Percentiles rank a stretch among this genome's conserved stretches.
These are phyloP conservation scores for Ensete ventricosum DNA, from an alignment of 176 grass and related monocot species.

Conservation along the genomic window DNA sequence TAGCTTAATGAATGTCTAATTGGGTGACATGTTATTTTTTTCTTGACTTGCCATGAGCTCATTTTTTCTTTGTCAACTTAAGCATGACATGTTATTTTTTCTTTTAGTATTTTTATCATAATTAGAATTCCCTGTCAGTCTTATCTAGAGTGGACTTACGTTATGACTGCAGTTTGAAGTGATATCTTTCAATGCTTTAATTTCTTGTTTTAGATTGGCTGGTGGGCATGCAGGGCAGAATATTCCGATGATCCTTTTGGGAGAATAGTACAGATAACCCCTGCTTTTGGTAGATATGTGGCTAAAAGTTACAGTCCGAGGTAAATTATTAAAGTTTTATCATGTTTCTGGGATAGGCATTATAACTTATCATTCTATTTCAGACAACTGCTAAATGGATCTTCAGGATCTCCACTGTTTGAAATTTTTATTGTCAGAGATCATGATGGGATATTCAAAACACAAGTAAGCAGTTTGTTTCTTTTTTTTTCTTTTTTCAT, in stretches of 20 bases:
- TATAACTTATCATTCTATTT: not conserved
- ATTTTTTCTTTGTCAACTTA: no score
- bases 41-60: no score
- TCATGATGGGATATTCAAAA: constrained; percentile 45
- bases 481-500: no score
- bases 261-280: constrained; percentile 68
- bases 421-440: constrained; percentile 84
- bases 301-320: constrained; percentile 86
- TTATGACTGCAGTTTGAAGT: no score
- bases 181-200: constrained; percentile 5
- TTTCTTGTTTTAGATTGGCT: constrained; percentile 58
- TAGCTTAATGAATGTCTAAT: no score
- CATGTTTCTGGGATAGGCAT: no score
- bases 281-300: constrained; percentile 72
- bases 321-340: constrained; percentile 5
- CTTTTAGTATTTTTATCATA: no score
- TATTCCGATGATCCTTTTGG: constrained; percentile 61
- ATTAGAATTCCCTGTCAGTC: no score
- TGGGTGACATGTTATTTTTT: no score
- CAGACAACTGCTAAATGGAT: constrained; percentile 76
- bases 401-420: constrained; percentile 71
- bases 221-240: constrained; percentile 79
- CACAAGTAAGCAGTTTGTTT: constrained; percentile 47
- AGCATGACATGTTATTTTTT: no score
- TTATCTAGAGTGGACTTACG: no score